These are phyloP conservation scores for Suillus subluteus DNA, from an alignment of 768 basidiomycete species.

Conservation along the genomic window DNA sequence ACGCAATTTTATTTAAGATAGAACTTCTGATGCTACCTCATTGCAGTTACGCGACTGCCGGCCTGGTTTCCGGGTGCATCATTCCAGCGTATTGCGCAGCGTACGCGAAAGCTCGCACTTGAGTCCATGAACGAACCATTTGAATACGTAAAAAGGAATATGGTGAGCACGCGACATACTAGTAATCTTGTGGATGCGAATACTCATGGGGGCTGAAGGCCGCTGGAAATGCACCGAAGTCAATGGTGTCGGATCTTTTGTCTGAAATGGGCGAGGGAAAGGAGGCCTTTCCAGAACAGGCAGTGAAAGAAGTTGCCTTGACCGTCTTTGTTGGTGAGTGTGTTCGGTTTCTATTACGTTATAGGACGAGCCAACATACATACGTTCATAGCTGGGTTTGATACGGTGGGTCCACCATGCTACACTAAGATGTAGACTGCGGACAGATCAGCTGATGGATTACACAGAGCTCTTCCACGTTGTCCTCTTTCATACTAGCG, in stretches of 20 bases:
- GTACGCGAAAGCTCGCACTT: conserved; percentile 29
- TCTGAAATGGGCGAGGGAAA: conserved; percentile 17
- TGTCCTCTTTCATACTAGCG: conserved; percentile 30
- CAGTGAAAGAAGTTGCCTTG: conserved; percentile 32
- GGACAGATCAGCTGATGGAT: neutral
- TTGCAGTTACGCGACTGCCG: conserved; percentile 30
- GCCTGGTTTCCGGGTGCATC: conserved; percentile 34
- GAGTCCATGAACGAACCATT: conserved; percentile 29
- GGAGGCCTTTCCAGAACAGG: conserved; percentile 24
- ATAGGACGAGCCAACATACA: neutral
- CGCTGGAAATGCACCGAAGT: conserved; percentile 26
- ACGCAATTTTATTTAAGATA: conserved; percentile 12
- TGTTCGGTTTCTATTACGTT: neutral
- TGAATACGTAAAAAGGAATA: conserved; percentile 29
- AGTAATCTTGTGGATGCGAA: neutral
- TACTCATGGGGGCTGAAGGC: conserved; percentile 18
- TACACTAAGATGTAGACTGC: neutral
- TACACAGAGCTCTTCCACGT: conserved; percentile 26
- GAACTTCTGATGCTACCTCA: conserved; percentile 2
- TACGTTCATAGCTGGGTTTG: conserved; percentile 27
- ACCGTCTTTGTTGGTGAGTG: conserved; percentile 34
- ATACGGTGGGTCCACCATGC: conserved; percentile 23
- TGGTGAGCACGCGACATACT: conserved; percentile 22
- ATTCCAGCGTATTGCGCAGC: conserved; percentile 25
- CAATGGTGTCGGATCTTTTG: conserved; percentile 35